phyloP scores from a whole-genome alignment of 768 basidiomycete genomes.

The Tubosaeta brunneosetosa region DNA sequence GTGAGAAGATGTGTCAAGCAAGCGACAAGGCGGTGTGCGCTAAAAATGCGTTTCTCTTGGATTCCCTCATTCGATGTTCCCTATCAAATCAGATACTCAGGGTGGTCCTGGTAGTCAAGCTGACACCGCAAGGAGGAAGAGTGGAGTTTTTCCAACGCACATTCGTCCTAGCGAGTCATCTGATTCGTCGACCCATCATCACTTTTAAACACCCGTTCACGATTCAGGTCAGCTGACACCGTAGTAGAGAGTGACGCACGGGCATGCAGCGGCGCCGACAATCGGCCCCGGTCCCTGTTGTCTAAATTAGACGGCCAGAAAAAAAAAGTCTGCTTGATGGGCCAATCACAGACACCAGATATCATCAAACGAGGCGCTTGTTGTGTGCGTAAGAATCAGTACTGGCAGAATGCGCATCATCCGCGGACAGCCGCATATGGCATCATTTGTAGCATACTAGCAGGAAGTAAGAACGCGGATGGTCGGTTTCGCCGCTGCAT shows the following conservation, averaged over 20 bases:
- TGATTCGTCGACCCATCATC: conserved; percentile 7
- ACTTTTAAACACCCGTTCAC: background rate
- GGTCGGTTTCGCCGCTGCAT: background rate
- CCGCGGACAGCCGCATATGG: background rate
- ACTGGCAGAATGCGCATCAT: background rate
- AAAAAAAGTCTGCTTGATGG: background rate
- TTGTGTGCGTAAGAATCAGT: background rate
- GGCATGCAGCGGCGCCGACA: conserved; percentile 5
- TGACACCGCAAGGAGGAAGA: conserved; percentile 17
- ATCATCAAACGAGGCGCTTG: background rate
- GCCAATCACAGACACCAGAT: background rate
- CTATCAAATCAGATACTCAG: conserved; percentile 4
- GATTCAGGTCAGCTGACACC: conserved; percentile 4
- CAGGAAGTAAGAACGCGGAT: background rate
- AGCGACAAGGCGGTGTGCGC: conserved; percentile 20
- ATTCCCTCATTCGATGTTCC: conserved; percentile 9
- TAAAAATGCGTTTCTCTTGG: conserved; percentile 23
- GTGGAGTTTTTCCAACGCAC: conserved; percentile 7
- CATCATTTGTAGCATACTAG: background rate
- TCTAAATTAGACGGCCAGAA: background rate
- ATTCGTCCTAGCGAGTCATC: conserved; percentile 6
- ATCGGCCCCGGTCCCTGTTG: conserved; percentile 7
- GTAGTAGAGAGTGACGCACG: background rate
- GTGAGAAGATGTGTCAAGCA: conserved; percentile 12
- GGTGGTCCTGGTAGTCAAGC: conserved; percentile 12